Percentiles rank a stretch among this genome's conserved stretches.
Evolutionary conservation across 441 rosid species (phyloP).

Genomic region (Adansonia grandidieri): DNA sequence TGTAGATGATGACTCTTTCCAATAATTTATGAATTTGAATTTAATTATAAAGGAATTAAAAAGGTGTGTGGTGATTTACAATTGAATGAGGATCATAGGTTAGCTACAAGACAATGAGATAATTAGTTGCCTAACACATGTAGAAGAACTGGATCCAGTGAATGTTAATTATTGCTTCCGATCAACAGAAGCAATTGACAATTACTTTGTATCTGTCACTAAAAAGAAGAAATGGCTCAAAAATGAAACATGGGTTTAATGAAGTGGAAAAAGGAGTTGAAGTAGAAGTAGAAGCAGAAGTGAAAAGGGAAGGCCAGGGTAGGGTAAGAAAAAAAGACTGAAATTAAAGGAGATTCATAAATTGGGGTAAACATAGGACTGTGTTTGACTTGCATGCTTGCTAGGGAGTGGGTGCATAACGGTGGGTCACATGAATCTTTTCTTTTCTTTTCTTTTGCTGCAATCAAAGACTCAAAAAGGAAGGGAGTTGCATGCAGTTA

Average conservation of each 20-base stretch:
- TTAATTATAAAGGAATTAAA: neutral
- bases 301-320: neutral
- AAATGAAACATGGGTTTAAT: neutral
- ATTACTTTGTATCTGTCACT: neutral
- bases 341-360: too few species aligned
- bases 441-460: neutral
- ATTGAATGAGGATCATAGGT: neutral
- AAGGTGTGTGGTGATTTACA: neutral
- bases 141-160: neutral
- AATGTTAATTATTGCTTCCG: neutral
- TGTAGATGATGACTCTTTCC: neutral
- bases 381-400: conserved; percentile 8
- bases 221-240: neutral
- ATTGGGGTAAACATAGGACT: neutral
- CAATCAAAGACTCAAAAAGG: neutral
- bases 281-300: neutral
- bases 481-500: neutral
- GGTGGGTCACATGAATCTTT: neutral
- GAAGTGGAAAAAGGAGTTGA: neutral
- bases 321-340: too few species aligned
- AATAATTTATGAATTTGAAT: neutral
- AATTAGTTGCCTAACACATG: conserved; percentile 22
- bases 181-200: neutral
- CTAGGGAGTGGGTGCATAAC: conserved; percentile 9
- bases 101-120: conserved; percentile 8